These are phyloP conservation scores for Phytomonas serpens DNA, from an alignment of 208 protist species.

Conservation along the genomic window DNA sequence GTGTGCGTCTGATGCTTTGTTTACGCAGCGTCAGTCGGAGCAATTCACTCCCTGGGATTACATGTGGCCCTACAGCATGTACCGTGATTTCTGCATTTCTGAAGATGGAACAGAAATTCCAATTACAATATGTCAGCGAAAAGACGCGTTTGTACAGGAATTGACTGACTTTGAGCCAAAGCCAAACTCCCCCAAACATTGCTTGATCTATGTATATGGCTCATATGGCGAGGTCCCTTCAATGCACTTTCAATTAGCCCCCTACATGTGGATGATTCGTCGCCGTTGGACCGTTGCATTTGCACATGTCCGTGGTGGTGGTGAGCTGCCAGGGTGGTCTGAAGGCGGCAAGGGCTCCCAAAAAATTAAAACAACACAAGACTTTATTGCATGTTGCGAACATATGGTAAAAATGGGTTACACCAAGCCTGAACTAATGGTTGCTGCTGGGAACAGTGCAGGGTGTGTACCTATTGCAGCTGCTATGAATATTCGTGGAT, in stretches of 20 bases:
- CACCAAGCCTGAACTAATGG: constrained; percentile 81
- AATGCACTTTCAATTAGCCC: constrained; percentile 90
- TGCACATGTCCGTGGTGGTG: constrained; percentile 91
- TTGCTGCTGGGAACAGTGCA: constrained; percentile 85
- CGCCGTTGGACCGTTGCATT: constrained; percentile 87
- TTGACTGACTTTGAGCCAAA: constrained; percentile 82
- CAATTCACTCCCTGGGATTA: constrained; percentile 90
- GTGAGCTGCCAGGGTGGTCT: constrained; percentile 82
- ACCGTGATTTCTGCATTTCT: constrained; percentile 77
- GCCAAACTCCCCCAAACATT: constrained; percentile 82
- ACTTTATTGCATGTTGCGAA: constrained; percentile 91
- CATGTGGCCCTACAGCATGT: constrained; percentile 91
- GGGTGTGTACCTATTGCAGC: constrained; percentile 93
- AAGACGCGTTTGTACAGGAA: constrained; percentile 86
- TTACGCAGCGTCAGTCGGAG: constrained; percentile 87
- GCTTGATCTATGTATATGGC: constrained; percentile 89
- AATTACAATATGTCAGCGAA: constrained; percentile 83
- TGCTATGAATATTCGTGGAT: constrained; percentile 87
- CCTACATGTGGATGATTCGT: constrained; percentile 90
- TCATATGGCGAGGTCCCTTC: constrained; percentile 87
- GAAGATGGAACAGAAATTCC: constrained; percentile 83
- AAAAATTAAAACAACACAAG: constrained; percentile 86
- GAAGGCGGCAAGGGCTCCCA: constrained; percentile 67
- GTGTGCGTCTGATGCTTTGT: constrained; percentile 72
- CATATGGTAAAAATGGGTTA: constrained; percentile 87